A percentile compares a stretch with the other conserved stretches of the same genome.
Evolutionary conservation across 2,329 filamentous ascomycete genomes (phyloP).

Genomic region (Aspergillus ustus): DNA sequence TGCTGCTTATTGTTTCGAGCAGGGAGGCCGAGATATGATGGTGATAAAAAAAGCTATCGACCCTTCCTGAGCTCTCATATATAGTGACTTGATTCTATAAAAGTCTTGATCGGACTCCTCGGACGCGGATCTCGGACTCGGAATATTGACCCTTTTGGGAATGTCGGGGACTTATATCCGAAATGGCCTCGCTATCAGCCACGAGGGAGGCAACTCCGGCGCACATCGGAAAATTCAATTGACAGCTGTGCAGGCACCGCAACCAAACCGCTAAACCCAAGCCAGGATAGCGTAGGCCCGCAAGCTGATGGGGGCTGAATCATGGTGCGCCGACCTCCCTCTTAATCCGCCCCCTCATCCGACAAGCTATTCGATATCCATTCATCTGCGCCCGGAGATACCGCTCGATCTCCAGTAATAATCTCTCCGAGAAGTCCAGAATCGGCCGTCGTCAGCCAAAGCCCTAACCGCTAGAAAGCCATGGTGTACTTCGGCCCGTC

Average conservation of each 20-base stretch:
- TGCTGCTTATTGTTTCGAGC: background rate
- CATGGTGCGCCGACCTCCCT: background rate
- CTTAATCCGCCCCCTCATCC: background rate
- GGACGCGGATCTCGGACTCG: background rate
- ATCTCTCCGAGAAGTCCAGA: background rate
- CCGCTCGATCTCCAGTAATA: too few species aligned
- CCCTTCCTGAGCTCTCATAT: background rate
- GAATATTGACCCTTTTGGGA: background rate
- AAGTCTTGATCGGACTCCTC: background rate
- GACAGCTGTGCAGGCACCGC: too few species aligned
- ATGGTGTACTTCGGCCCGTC: slow-evolving; percentile 18
- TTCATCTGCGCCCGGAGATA: background rate
- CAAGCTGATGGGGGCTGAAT: background rate
- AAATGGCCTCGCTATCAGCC: background rate
- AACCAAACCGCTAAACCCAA: background rate
- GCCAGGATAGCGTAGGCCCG: background rate
- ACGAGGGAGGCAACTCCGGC: background rate
- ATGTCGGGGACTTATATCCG: background rate
- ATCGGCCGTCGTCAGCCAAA: background rate
- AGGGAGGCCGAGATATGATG: background rate
- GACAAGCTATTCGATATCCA: background rate
- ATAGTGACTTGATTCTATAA: background rate
- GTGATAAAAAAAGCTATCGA: background rate
- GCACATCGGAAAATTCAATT: background rate
- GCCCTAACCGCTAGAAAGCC: background rate